Base-by-base conservation (phyloP, 2,329 filamentous ascomycete genomes). In the Diplodia intermedia region DNA sequence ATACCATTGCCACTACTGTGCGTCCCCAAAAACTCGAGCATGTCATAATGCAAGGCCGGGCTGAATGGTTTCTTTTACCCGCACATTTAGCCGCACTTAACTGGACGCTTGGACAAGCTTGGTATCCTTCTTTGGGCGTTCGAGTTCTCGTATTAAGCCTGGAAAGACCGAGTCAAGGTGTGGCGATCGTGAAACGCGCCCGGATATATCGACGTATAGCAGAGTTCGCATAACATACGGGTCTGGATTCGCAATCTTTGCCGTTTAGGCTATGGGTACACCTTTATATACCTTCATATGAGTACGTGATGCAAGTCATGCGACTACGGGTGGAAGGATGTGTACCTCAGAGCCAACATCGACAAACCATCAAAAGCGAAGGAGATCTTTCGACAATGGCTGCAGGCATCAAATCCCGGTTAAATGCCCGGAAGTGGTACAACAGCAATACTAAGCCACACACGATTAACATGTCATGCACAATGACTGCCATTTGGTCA, bases 131-230 rank as follows among this genome's bases (percentile, higher is more conserved):
- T 52, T n/a, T 52, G 18, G 15, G 60, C 36, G n/a, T 38, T n/a
- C 3, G 15, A 11, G 20, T 33, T 40, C 23, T 20, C 23, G 47
- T 38, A 40, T 12, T 14, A 14, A 29, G 20, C 26, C 11, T 20
- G 38, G 4, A 18, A 14, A 18, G 11, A 26, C n/a, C 23, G 47
- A 33, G 47, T 18, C 60, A 31, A 53, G 60, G 40, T n/a, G 60
- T 40, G 60, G 60, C 60, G 60, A n/a, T 26, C 18, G 23, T 63
- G 60, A 63, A 63, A 63, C 60, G n/a, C 18, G 47, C 60, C 36
- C 60, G 43, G 60, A n/a, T 63, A 63, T 56, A 63, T 63, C 43
- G n/a, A 49, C 29, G 20, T 50, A 52, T 38, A 52, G 47, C 11
- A n/a, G 60, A 52, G 56, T 12, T 47, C 29, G 43, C 43, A 62